Base-by-base conservation (phyloP, 148 eudicot genomes). In the Talinum fruticosum region DNA sequence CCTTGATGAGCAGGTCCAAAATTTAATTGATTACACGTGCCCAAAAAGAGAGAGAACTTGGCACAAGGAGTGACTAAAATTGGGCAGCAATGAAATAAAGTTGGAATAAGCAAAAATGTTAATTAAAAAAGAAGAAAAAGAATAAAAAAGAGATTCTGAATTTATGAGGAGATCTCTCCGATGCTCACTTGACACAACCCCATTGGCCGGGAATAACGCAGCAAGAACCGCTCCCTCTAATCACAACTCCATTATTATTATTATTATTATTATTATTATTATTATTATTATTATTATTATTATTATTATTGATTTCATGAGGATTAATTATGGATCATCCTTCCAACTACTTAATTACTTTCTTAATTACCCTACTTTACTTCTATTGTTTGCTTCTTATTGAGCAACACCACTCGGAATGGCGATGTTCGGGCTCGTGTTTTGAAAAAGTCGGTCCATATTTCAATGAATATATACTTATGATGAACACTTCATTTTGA, bases 141-240 rank as follows among this genome's bases (percentile, higher is more conserved):
- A 26, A 26, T 2, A 62, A 8, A 28, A 62, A 28, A 28, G 15
- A 59, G 64, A 59, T 59, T 59, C 64, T 59, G 29, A 59, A 59
- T 28, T 62, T 62, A 62, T 62, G 33, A 62, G 29, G 65, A 59
- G 66, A 62, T 62, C 66, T 62, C 66, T 62, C 66, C 33, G 28
- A 62, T 62, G 4, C 33, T n/a, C 3, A 1, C 15, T 62, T 62
- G 66, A 28, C 66, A 62, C 66, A 26, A 62, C 66, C 66, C 28
- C 28, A 7, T 51, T 62, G 66, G 66, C 33, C 66, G 66, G 32
- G 66, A 26, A 62, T 62, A 28, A 62, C 66, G 66, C 33, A 28
- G 66, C 66, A 62, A 28, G 66, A 62, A 62, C 32, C 66, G 66
- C 33, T 62, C 66, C 33, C 66, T 62, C 18, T 62, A 18, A 62